A percentile compares a stretch with the other conserved stretches of the same genome.
These are phyloP conservation scores for Aspergillus cristatus DNA, from an alignment of 495 filamentous ascomycete genomes.

Conservation along the genomic window DNA sequence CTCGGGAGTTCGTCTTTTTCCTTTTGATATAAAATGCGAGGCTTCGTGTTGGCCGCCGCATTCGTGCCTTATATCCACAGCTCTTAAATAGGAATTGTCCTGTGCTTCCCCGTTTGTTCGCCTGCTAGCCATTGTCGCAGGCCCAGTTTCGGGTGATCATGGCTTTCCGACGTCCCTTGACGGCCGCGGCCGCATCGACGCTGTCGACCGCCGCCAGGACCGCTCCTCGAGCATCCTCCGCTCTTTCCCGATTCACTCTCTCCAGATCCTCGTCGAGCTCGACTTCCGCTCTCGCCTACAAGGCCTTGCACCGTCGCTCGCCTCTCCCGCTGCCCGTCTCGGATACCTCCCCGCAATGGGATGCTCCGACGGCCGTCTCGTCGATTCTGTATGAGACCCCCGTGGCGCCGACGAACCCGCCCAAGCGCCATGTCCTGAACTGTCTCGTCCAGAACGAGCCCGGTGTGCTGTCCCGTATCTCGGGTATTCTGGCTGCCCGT, in stretches of 20 bases:
- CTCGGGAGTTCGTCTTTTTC: conserved; percentile 10
- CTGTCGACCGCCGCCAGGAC: conserved; percentile 23
- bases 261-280: conserved; percentile 46
- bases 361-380: conserved; percentile 88
- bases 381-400: conserved; percentile 99
- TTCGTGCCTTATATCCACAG: neutral
- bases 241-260: conserved; percentile 28
- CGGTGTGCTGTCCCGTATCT: conserved; percentile 90
- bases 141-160: conserved; percentile 20
- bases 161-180: conserved; percentile 42
- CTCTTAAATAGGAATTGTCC: too few species aligned
- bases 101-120: too few species aligned
- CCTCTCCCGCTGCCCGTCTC: conserved; percentile 69
- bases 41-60: conserved; percentile 6
- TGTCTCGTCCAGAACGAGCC: conserved; percentile 99
- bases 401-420: conserved; percentile 67
- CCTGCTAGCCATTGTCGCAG: neutral
- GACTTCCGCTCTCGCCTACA: conserved; percentile 92
- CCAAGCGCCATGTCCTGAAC: conserved; percentile 92
- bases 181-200: conserved; percentile 20
- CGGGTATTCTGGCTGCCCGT: conserved; percentile 88
- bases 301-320: conserved; percentile 85
- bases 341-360: conserved; percentile 73
- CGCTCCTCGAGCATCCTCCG: conserved; percentile 24
- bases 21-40: conserved; percentile 19